Evolutionary conservation across 2,329 filamentous ascomycete species (phyloP).

Genomic region (Neonectria magnoliae): DNA sequence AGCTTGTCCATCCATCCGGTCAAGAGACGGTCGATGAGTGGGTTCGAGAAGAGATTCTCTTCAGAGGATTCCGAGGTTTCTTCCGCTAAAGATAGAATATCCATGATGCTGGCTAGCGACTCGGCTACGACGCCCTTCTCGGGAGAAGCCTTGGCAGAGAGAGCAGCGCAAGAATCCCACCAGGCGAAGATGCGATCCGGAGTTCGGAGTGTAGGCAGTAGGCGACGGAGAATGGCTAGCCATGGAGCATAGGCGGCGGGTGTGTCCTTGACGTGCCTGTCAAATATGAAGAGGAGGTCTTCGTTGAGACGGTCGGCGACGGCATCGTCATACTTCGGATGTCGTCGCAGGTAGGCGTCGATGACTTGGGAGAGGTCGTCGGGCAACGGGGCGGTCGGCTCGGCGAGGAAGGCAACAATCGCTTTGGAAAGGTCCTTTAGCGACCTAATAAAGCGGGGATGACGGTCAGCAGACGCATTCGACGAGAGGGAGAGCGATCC

Average conservation of each 20-base stretch:
- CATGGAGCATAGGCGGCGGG: slow-evolving; percentile 72
- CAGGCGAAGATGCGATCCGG: slow-evolving; percentile 73
- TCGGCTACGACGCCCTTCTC: slow-evolving; percentile 73
- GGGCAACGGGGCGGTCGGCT: slow-evolving; percentile 71
- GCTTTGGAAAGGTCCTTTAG: slow-evolving; percentile 70
- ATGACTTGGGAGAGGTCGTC: slow-evolving; percentile 71
- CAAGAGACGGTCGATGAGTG: slow-evolving; percentile 67
- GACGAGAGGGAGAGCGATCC: slow-evolving; percentile 24
- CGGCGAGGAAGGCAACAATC: slow-evolving; percentile 59
- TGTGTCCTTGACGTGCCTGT: slow-evolving; percentile 68
- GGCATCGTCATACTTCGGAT: slow-evolving; percentile 73
- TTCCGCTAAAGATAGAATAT: slow-evolving; percentile 71
- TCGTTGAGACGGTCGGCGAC: slow-evolving; percentile 78
- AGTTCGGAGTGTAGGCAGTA: slow-evolving; percentile 72
- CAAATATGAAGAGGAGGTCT: slow-evolving; percentile 74
- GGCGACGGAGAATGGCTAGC: slow-evolving; percentile 70
- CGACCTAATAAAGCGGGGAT: slow-evolving; percentile 53
- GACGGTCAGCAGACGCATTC: slow-evolving; percentile 31
- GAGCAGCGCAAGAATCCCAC: slow-evolving; percentile 66
- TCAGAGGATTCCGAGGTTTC: slow-evolving; percentile 59
- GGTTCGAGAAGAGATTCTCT: slow-evolving; percentile 55
- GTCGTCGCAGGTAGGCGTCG: slow-evolving; percentile 73
- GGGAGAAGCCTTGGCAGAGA: slow-evolving; percentile 61
- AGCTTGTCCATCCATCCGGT: slow-evolving; percentile 65
- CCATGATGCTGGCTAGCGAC: slow-evolving; percentile 70